Base-by-base conservation (phyloP, 2,329 filamentous ascomycete genomes). In the Botryosphaeria dothidea region DNA sequence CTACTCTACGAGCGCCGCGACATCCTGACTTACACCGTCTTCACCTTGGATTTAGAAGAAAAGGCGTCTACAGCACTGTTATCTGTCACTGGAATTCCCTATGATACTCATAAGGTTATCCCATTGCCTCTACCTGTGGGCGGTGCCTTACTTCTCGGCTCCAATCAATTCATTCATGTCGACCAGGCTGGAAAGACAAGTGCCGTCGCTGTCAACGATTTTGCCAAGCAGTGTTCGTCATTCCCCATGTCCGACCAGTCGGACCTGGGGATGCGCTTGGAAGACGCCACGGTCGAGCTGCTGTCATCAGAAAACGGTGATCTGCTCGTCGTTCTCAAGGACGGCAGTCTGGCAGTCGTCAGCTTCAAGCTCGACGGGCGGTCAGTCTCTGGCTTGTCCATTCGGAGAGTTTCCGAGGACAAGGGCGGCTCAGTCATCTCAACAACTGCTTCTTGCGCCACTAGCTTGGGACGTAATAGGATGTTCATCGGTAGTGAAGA, bases 161-260 rank as follows among this genome's bases (percentile, higher is more conserved):
- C 86, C 54, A 98, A 99, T 74, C 93, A 97, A 74, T 79, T 99
- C 67, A 91, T 99, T 66, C 95, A 99, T 76, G 88, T 99, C 69
- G 94, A 98, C 73, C 95, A 99, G 82, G 92, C 92, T 11, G 95
- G 95, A 31, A 97, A 96, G 77, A 87, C 93, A 13, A 97, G 92
- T 72, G 94, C 93, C 2, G 90, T 98, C 66, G 94, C 91, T 3
- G 92, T 99, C 68, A 99, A 99, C 73, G 86, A 92, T 36, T 96
- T 97, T 79, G 90, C 93, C 4, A 92, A 89, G 75, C 87, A 91
- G 67, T 87, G 88, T 68, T 97, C 94, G 2, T 86, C 90, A 0
- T 98, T 97, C 72, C 87, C 90, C 58, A 88, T 99, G 75, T 85
- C 87, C 4, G 95, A 99, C 75, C 94, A 97, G 77, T 91, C 92